phyloP scores from a whole-genome alignment of 73 alveolate genomes.

The Paramecium sonneborni region DNA sequence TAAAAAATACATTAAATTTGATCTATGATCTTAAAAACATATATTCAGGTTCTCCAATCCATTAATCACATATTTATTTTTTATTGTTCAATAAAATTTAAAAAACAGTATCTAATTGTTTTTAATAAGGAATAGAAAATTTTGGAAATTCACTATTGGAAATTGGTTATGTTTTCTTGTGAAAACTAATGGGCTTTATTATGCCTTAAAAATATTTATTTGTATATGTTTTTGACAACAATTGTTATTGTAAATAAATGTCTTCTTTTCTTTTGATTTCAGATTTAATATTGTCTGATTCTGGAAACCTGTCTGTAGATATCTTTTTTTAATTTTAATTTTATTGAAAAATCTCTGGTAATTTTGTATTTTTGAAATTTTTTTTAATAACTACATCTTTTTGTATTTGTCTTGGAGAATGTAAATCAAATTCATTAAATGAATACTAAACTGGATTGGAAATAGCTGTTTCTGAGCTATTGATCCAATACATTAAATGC shows the following conservation, averaged over 20 bases:
- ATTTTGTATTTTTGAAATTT: slow-evolving; percentile 6
- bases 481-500: slow-evolving; percentile 31
- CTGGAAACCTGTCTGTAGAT: neutral
- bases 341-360: neutral
- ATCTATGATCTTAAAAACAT: slow-evolving; percentile 9
- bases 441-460: slow-evolving; percentile 4
- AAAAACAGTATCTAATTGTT: neutral
- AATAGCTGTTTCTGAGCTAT: slow-evolving; percentile 35
- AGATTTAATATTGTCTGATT: neutral
- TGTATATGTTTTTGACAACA: slow-evolving; percentile 5
- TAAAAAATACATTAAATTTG: neutral
- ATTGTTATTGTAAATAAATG: neutral
- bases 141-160: neutral
- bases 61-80: neutral
- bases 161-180: neutral
- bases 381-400: slow-evolving; percentile 12
- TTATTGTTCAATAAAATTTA: neutral
- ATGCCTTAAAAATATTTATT: neutral
- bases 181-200: slow-evolving; percentile 34
- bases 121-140: neutral
- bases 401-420: slow-evolving; percentile 11
- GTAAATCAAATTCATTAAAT: slow-evolving; percentile 38
- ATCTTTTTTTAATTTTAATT: neutral
- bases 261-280: neutral
- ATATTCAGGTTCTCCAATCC: slow-evolving; percentile 21